Percentiles rank a stretch among this genome's conserved stretches.
These are phyloP conservation scores for Canna indica DNA, from an alignment of 176 grass and related monocot genomes.

Conservation along the genomic window DNA sequence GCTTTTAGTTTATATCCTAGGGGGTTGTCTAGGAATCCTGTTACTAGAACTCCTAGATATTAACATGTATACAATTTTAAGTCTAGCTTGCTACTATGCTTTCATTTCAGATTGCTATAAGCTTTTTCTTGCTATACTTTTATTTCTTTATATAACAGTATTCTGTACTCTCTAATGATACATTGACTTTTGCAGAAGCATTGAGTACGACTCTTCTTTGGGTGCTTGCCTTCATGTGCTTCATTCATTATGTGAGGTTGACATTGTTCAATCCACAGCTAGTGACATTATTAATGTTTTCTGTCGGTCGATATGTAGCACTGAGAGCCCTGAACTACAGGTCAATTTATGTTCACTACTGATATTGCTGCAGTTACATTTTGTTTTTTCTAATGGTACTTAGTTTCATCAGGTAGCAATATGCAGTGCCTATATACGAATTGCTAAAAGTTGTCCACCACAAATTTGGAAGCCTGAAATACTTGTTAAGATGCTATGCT, in stretches of 20 bases:
- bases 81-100: background rate
- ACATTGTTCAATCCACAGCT: constrained; percentile 79
- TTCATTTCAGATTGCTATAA: background rate
- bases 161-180: background rate
- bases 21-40: background rate
- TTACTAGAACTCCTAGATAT: background rate
- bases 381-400: background rate
- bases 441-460: constrained; percentile 58
- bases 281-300: constrained; percentile 61
- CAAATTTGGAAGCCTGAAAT: constrained; percentile 74
- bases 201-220: constrained; percentile 64
- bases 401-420: constrained; percentile 55
- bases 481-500: constrained; percentile 62
- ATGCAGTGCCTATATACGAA: constrained; percentile 73
- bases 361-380: background rate
- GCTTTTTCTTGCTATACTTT: background rate
- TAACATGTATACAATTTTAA: background rate
- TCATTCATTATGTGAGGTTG: constrained; percentile 62
- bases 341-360: constrained; percentile 25
- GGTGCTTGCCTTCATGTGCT: constrained; percentile 69
- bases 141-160: background rate
- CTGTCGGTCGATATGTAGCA: constrained; percentile 39
- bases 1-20: background rate
- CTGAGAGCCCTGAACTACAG: constrained; percentile 71
- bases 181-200: constrained; percentile 44